phyloP scores from a whole-genome alignment of 805 yeast genomes.

The Kazachstania viticola region DNA sequence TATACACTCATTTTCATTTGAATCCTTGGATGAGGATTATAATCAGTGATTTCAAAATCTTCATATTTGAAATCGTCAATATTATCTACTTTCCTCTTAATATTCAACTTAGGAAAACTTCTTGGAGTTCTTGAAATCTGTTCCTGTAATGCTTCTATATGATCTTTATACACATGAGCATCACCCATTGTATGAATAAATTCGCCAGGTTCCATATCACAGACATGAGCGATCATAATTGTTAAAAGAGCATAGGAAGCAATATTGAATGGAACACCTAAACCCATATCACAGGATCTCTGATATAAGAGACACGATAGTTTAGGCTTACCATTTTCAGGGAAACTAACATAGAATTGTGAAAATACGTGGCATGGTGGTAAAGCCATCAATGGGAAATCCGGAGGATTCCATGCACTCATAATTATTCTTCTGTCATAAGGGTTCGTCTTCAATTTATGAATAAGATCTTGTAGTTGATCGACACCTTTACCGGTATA shows the following conservation, averaged over 20 bases:
- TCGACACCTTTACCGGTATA: constrained; percentile 84
- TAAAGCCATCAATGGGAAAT: constrained; percentile 83
- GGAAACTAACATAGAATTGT: constrained; percentile 90
- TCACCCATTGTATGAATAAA: constrained; percentile 94
- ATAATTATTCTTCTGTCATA: constrained; percentile 88
- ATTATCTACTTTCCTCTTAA: constrained; percentile 51
- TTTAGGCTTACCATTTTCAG: constrained; percentile 41
- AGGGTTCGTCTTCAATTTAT: constrained; percentile 76
- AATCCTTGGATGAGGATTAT: constrained; percentile 72
- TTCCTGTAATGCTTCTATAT: constrained; percentile 77
- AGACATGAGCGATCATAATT: constrained; percentile 91
- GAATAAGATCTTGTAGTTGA: constrained; percentile 70
- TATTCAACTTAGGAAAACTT: constrained; percentile 65
- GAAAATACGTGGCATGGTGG: constrained; percentile 98
- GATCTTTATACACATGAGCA: constrained; percentile 90
- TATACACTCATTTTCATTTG: constrained; percentile 97
- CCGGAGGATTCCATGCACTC: constrained; percentile 99
- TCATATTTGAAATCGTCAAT: constrained; percentile 86
- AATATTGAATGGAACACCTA: constrained; percentile 98
- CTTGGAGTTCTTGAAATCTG: constrained; percentile 71
- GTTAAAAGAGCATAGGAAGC: constrained; percentile 92
- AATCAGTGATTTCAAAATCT: constrained; percentile 72
- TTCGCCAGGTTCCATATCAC: constrained; percentile 90
- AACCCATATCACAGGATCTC: constrained; percentile 98
- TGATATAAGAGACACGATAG: constrained; percentile 87